These are phyloP conservation scores for Emergomyces pasteurianus DNA, from an alignment of 2,329 filamentous ascomycete genomes.

Conservation along the genomic window DNA sequence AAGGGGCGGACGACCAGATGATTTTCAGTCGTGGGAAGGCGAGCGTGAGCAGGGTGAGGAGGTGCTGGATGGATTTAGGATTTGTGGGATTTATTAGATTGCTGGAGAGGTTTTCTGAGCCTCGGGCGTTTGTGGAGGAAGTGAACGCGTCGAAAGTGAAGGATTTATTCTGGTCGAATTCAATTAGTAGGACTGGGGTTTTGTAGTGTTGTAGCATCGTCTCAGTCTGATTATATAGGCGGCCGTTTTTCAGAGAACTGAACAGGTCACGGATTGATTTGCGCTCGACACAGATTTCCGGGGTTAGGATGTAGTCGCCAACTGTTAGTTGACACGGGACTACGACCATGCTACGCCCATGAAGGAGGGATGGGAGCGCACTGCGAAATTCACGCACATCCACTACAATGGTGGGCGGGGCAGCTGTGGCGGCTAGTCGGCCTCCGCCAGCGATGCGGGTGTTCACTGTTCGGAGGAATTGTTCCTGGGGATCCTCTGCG, in stretches of 20 bases:
- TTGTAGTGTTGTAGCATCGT: conserved; percentile 92
- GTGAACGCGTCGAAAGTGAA: conserved; percentile 73
- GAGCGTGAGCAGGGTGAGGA: conserved; percentile 82
- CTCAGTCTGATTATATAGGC: conserved; percentile 84
- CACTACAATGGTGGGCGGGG: conserved; percentile 82
- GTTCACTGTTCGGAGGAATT: conserved; percentile 88
- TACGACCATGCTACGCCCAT: conserved; percentile 76
- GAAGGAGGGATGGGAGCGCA: conserved; percentile 77
- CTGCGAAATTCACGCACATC: conserved; percentile 95
- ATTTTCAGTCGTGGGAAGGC: conserved; percentile 83
- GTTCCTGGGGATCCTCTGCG: conserved; percentile 71
- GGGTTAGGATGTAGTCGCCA: conserved; percentile 88
- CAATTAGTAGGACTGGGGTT: conserved; percentile 80
- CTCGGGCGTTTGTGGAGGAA: conserved; percentile 30
- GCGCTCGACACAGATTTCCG: conserved; percentile 82
- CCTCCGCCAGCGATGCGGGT: conserved; percentile 93
- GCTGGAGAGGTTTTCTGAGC: conserved; percentile 45
- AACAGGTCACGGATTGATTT: conserved; percentile 90
- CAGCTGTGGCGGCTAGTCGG: conserved; percentile 66
- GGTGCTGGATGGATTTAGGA: conserved; percentile 72
- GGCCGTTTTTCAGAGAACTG: conserved; percentile 79
- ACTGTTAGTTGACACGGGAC: conserved; percentile 94
- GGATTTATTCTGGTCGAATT: conserved; percentile 94
- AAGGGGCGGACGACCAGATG: conserved; percentile 87
- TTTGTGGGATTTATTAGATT: conserved; percentile 50